Evolutionary conservation across 2,329 filamentous ascomycete genomes (phyloP).

Genomic region (Coniosporium tulheliwenetii): DNA sequence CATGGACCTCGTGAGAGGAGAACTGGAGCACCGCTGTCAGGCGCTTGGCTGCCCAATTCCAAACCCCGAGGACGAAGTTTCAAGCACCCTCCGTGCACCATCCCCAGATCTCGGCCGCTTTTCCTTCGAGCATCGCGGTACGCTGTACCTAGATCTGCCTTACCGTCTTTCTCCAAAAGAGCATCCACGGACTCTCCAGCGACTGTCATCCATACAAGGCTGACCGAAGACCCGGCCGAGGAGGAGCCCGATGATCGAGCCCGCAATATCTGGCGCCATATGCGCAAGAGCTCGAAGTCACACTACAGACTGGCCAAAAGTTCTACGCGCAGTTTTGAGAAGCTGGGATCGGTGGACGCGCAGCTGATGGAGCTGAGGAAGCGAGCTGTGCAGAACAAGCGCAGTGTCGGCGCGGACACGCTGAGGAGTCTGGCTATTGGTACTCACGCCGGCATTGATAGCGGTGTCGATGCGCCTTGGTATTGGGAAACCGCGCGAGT

Average conservation of each 20-base stretch:
- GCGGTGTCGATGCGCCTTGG: too few species aligned
- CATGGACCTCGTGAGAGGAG: too few species aligned
- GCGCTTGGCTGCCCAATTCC: too few species aligned
- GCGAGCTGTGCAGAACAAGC: conserved; percentile 21
- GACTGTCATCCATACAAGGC: not conserved
- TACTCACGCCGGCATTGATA: not conserved
- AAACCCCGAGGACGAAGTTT: too few species aligned
- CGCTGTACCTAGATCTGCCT: not conserved
- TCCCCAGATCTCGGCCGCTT: not conserved
- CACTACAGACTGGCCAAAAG: conserved; percentile 7
- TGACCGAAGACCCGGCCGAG: not conserved
- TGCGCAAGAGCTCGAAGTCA: conserved; percentile 16
- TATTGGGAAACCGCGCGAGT: too few species aligned
- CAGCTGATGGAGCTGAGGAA: conserved; percentile 11
- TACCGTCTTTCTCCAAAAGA: too few species aligned
- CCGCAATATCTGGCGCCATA: conserved; percentile 21
- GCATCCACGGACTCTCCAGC: not conserved
- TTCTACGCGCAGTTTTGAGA: conserved; percentile 6
- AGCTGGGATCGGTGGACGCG: conserved; percentile 11
- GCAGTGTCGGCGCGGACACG: conserved; percentile 24
- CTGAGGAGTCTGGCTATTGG: conserved; percentile 15
- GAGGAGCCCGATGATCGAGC: conserved; percentile 12
- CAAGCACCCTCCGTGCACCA: not conserved
- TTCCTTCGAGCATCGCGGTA: not conserved
- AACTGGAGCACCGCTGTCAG: too few species aligned